phyloP scores from a whole-genome alignment of 305 asterid species.

The Fraxinus xanthoxyloides region DNA sequence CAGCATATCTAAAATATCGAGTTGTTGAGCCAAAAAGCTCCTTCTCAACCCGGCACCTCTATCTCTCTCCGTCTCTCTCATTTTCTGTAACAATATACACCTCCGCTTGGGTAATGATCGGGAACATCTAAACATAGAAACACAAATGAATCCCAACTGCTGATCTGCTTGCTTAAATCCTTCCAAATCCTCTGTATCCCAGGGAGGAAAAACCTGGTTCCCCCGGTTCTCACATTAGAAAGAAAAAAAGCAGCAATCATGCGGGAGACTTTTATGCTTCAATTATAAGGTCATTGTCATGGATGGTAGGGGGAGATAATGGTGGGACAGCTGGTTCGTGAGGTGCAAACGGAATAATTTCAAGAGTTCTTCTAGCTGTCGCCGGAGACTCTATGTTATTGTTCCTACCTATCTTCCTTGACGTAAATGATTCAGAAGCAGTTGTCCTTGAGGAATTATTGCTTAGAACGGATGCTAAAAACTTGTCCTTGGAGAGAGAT shows the following conservation, averaged over 20 bases:
- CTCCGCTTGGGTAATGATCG: constrained; percentile 99
- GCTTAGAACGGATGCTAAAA: constrained; percentile 58
- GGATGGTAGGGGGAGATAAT: constrained; percentile 61
- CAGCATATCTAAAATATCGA: constrained; percentile 24
- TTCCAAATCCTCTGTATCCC: constrained; percentile 26
- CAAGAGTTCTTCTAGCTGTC: constrained; percentile 55
- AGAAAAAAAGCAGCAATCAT: constrained; percentile 58
- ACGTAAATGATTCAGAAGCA: constrained; percentile 42
- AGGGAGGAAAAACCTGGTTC: constrained; percentile 14
- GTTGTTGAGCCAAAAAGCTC: constrained; percentile 25
- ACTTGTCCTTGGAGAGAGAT: constrained; percentile 55
- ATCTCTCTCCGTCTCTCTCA: constrained; percentile 13
- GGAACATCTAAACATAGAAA: constrained; percentile 51
- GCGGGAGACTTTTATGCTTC: constrained; percentile 54
- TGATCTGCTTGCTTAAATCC: constrained; percentile 48
- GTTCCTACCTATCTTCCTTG: constrained; percentile 65
- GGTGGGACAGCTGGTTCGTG: constrained; percentile 79
- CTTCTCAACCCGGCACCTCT: constrained; percentile 15
- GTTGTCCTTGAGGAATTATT: constrained; percentile 57
- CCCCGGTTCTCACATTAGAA: constrained; percentile 25
- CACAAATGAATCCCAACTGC: constrained; percentile 28
- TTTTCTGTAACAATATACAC: constrained; percentile 48
- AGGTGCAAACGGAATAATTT: constrained; percentile 16
- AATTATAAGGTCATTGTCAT: constrained; percentile 33
- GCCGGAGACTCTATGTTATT: constrained; percentile 33